Base-by-base conservation (phyloP, 176 grass and related monocot genomes). In the Phragmites australis region DNA sequence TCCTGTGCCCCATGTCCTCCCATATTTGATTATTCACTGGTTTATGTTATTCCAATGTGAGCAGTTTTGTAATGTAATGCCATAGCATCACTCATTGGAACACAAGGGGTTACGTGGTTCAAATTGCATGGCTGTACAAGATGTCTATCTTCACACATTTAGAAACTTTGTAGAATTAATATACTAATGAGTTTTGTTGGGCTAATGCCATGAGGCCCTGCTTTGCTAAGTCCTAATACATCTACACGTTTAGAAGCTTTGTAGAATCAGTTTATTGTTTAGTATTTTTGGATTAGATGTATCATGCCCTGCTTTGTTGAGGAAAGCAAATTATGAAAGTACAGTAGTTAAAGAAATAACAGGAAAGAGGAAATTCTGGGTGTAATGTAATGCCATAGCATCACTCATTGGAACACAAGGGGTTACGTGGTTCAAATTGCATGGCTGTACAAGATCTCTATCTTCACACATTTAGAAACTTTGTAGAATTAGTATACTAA, bases 31-130 rank as follows among this genome's bases (percentile, higher is more conserved):
- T 14, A 44, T 54, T 82, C 47, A 47, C 49, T 83, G 39, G 67
- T 79, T 75, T 43, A 47, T 68, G 34, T 30, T 75, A 51, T 82
- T 82, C 29, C 52, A 74, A 72, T 31, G 47, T 68, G 6, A 67
- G 15, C 26, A 81, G 21, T 70, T 30, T 68, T 9, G 3, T 12
- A 53, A 17, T 37, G 26, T 58, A 47, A 31, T 64, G 18, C 57
- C 32, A 9, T 46, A 27, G 16, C 3, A 70, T 82, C 9, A 69
- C 23, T 52, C 16, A 7, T 29, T 69, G 25, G 53, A 59, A 81
- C 26, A 52, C 9, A 29, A 61, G 54, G 50, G 15, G 13, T 83
- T 63, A 37, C 72, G 54, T 17, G 21, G 13, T 50, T 74, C 13
- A 74, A 30, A 65, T 68, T 51, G 50, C 42, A 40, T 68, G 49